Evolutionary conservation across 139 green algal species (phyloP).

Genomic region (Zygnema circumcarinatum): DNA sequence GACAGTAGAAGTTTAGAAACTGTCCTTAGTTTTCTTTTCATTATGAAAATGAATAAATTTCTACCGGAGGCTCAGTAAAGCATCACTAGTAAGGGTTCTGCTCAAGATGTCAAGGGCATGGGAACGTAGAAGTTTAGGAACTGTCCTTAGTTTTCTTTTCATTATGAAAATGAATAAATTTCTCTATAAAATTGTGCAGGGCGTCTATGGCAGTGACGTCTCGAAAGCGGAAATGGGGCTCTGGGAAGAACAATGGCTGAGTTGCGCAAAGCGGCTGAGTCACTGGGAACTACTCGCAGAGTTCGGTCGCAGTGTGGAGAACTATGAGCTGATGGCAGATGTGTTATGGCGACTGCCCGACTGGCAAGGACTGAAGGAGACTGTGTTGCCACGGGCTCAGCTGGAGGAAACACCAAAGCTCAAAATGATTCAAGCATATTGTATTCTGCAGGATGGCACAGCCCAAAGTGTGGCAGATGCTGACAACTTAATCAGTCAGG

Average conservation of each 20-base stretch:
- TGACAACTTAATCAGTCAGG: constrained; percentile 14
- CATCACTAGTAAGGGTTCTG: no score
- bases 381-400: constrained; percentile 65
- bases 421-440: constrained; percentile 71
- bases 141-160: constrained; percentile 4
- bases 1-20: no score
- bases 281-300: constrained; percentile 92
- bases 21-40: constrained; percentile 1
- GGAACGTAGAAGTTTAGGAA: no score
- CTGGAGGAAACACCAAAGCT: constrained; percentile 58
- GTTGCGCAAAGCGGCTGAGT: constrained; percentile 79
- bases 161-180: background rate
- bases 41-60: background rate
- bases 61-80: no score
- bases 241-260: constrained; percentile 88
- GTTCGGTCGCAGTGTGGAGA: constrained; percentile 77
- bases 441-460: constrained; percentile 37
- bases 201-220: background rate
- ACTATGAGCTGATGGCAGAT: constrained; percentile 79
- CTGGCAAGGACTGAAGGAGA: constrained; percentile 77
- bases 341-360: constrained; percentile 78
- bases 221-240: constrained; percentile 78
- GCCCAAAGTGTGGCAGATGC: constrained; percentile 27
- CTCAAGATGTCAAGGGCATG: no score
- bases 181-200: constrained; percentile 27